These are phyloP conservation scores for Neurospora tetrasperma DNA, from an alignment of 495 filamentous ascomycete species.

Conservation along the genomic window DNA sequence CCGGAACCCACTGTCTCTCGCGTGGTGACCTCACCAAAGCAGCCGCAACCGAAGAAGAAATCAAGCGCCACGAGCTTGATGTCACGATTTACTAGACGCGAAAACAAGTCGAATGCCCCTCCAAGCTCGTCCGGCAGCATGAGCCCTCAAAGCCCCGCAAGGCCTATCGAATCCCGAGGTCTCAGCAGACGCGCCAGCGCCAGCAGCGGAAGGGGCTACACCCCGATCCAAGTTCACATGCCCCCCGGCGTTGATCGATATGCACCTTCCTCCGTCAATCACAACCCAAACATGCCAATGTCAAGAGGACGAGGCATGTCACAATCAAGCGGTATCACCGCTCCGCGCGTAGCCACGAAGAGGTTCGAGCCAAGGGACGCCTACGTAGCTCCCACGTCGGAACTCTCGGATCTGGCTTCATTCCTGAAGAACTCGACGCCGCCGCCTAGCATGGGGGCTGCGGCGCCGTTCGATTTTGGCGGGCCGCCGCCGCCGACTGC, in stretches of 20 bases:
- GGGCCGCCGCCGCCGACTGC: background rate
- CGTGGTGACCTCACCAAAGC: slow-evolving; percentile 18
- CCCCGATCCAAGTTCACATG: slow-evolving; percentile 39
- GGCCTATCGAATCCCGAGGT: slow-evolving; percentile 21
- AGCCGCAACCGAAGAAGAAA: slow-evolving; percentile 46
- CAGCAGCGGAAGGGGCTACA: slow-evolving; percentile 23
- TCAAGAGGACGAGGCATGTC: background rate
- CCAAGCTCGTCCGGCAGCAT: slow-evolving; percentile 3
- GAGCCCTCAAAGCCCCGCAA: slow-evolving; percentile 9
- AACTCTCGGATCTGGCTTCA: slow-evolving; percentile 66
- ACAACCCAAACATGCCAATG: slow-evolving; percentile 2
- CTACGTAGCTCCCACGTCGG: slow-evolving; percentile 24
- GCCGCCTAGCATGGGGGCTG: slow-evolving; percentile 31
- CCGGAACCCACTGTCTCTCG: slow-evolving; percentile 35
- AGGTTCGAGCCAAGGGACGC: slow-evolving; percentile 44
- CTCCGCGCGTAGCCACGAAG: slow-evolving; percentile 37
- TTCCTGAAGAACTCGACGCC: slow-evolving; percentile 71
- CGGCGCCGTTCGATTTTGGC: slow-evolving; percentile 1
- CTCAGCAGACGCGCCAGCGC: slow-evolving; percentile 24
- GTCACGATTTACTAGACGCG: slow-evolving; percentile 46
- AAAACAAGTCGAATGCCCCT: slow-evolving; percentile 7
- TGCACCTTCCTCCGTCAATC: slow-evolving; percentile 8
- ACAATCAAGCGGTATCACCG: background rate
- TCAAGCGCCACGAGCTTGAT: slow-evolving; percentile 52
- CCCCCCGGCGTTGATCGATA: slow-evolving; percentile 22